Percentiles rank a stretch among this genome's conserved stretches.
Evolutionary conservation across 495 filamentous ascomycete species (phyloP).

Genomic region (Cercophora sp.): DNA sequence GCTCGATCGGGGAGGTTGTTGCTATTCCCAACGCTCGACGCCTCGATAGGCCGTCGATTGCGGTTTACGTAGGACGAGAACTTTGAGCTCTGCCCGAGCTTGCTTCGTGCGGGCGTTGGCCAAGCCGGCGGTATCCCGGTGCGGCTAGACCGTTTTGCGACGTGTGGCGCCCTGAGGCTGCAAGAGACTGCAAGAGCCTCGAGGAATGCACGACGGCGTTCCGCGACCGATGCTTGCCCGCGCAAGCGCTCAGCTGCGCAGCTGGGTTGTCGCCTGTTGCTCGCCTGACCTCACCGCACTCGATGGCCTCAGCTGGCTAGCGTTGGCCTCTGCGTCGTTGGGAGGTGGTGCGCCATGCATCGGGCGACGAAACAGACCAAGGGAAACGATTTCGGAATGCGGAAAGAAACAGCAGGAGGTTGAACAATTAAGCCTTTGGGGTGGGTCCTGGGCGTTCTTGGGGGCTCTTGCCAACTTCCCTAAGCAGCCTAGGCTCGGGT

Average conservation of each 20-base stretch:
- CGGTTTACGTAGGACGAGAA: neutral
- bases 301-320: neutral
- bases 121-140: slow-evolving; percentile 29
- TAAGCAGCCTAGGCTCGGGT: neutral
- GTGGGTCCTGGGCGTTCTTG: neutral
- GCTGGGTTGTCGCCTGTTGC: neutral
- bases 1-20: neutral
- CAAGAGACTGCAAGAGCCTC: neutral
- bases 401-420: neutral
- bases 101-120: slow-evolving; percentile 1
- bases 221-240: neutral
- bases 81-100: too few species aligned
- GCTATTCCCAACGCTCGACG: neutral
- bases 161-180: slow-evolving; percentile 9
- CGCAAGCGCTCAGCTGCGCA: neutral
- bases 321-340: too few species aligned
- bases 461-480: neutral
- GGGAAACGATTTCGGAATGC: too few species aligned
- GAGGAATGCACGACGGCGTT: neutral
- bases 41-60: neutral
- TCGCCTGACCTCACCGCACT: neutral
- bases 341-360: too few species aligned
- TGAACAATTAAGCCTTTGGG: neutral
- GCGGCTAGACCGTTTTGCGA: slow-evolving; percentile 16
- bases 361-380: too few species aligned